These are phyloP conservation scores for Leishmania major DNA, from an alignment of 208 protist species.

Conservation along the genomic window DNA sequence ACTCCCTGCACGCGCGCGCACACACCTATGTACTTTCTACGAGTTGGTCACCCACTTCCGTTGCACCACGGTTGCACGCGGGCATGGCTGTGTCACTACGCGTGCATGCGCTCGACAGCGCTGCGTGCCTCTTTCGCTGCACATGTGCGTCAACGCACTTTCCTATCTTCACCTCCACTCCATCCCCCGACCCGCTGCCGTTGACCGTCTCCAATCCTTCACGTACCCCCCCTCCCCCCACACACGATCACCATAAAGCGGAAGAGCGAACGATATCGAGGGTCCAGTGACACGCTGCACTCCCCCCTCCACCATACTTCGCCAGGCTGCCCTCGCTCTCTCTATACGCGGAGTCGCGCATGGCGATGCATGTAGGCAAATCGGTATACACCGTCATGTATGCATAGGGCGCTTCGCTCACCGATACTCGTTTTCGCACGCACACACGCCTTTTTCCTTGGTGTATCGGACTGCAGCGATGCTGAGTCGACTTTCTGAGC, in stretches of 20 bases:
- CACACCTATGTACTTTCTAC: neutral
- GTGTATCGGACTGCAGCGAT: neutral
- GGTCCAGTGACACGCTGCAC: too few relatives aligned
- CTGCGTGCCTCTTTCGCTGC: neutral
- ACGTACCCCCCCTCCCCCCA: neutral
- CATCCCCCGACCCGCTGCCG: neutral
- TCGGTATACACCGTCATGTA: too few relatives aligned
- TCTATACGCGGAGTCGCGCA: neutral
- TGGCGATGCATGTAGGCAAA: neutral
- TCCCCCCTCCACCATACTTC: neutral
- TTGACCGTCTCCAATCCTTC: neutral
- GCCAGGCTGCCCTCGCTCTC: neutral
- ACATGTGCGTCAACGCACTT: neutral
- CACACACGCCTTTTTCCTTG: conserved; percentile 11
- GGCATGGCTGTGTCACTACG: neutral
- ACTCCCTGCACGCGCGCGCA: neutral
- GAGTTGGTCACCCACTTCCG: neutral
- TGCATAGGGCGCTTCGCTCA: too few relatives aligned
- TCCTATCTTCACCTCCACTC: neutral
- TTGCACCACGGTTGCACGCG: neutral
- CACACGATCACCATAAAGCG: too few relatives aligned
- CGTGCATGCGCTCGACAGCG: neutral
- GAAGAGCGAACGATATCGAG: too few relatives aligned
- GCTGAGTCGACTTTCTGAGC: conserved; percentile 28
- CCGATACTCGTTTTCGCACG: neutral